Evolutionary conservation across 2,329 filamentous ascomycete genomes (phyloP).

Genomic region (Anthostomella pinea): DNA sequence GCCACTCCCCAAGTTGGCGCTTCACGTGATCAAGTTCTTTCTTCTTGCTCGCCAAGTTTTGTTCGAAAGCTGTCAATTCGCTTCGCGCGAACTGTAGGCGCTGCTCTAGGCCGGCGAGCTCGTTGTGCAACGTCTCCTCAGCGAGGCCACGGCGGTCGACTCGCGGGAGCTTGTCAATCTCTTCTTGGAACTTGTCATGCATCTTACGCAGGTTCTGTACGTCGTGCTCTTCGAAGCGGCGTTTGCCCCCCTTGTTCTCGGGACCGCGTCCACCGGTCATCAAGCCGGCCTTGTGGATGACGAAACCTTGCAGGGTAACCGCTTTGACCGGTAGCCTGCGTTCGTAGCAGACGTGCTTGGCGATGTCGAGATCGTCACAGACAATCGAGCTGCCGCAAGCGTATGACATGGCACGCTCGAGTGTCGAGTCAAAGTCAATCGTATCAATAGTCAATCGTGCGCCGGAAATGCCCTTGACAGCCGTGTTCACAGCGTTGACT

Average conservation of each 20-base stretch:
- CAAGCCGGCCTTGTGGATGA: constrained; percentile 93
- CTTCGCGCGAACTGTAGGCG: constrained; percentile 68
- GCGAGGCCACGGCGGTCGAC: constrained; percentile 70
- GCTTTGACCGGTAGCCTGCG: constrained; percentile 86
- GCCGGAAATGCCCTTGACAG: constrained; percentile 82
- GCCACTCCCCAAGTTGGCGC: constrained; percentile 69
- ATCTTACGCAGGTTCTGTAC: constrained; percentile 79
- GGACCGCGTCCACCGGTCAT: constrained; percentile 93
- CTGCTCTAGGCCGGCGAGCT: constrained; percentile 76
- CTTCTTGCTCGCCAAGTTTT: constrained; percentile 80
- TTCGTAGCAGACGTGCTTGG: constrained; percentile 86
- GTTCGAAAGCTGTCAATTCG: constrained; percentile 74
- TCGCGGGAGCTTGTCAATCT: constrained; percentile 77
- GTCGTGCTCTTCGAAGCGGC: constrained; percentile 86
- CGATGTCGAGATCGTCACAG: constrained; percentile 81
- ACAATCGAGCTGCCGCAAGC: constrained; percentile 94
- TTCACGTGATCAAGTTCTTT: constrained; percentile 74
- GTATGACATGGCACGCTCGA: constrained; percentile 91
- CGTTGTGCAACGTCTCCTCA: constrained; percentile 78
- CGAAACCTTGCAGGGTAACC: constrained; percentile 89
- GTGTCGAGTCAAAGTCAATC: constrained; percentile 84
- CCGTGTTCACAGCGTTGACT: constrained; percentile 84
- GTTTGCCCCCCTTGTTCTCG: constrained; percentile 69
- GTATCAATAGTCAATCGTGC: constrained; percentile 92
- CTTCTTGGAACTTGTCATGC: constrained; percentile 71